Conservation (phyloP, 148 eudicot species). For the Fagopyrum tataricum region DNA sequence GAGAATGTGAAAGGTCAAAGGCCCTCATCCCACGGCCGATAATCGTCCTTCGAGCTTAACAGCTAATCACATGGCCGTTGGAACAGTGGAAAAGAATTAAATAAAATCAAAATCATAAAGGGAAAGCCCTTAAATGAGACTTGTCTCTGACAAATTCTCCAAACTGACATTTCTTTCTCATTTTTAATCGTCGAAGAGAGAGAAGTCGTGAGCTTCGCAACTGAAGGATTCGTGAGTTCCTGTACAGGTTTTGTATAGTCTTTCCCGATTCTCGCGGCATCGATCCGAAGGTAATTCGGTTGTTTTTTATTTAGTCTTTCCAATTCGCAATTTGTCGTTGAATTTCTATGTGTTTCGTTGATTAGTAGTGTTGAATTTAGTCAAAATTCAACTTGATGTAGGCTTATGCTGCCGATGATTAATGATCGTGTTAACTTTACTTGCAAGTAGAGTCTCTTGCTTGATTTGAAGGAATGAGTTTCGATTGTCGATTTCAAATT, state of each 20-base stretch:
- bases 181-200: not conserved
- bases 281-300: constrained; percentile 44
- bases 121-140: not conserved
- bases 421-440: not conserved
- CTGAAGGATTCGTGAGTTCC: not conserved
- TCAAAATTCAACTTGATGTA: not conserved
- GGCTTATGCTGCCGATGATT: not conserved
- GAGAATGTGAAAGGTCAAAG: not conserved
- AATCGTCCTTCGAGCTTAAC: not conserved
- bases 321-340: not conserved
- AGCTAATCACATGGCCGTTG: not conserved
- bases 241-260: not conserved
- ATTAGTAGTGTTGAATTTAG: not conserved
- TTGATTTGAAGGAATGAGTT: not conserved
- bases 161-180: not conserved
- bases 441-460: not conserved
- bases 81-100: not conserved
- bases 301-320: not conserved
- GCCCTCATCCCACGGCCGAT: not conserved
- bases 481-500: not conserved
- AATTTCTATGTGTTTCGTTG: not conserved
- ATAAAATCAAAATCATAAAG: not conserved
- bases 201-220: not conserved
- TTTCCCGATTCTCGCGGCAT: constrained; percentile 18
- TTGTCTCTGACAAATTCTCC: not conserved